These are phyloP conservation scores for Pythium rhizo-oryzae DNA, from an alignment of 352 stramenopile species.

Conservation along the genomic window DNA sequence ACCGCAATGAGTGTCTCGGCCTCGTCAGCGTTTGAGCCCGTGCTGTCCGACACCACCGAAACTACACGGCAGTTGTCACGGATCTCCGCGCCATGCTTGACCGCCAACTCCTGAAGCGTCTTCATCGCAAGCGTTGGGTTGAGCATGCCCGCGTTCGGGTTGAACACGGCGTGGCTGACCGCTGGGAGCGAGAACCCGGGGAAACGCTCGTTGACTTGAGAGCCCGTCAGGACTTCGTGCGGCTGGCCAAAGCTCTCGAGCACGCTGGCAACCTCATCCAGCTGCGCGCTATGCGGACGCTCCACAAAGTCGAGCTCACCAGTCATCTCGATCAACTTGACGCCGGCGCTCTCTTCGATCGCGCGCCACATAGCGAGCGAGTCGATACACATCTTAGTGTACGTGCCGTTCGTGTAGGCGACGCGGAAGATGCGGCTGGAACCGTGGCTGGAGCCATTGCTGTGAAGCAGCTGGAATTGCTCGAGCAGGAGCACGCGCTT, in stretches of 20 bases:
- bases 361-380: slow-evolving; percentile 60
- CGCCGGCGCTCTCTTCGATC: slow-evolving; percentile 41
- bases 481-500: slow-evolving; percentile 72
- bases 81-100: slow-evolving; percentile 38
- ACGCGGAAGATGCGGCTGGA: slow-evolving; percentile 81
- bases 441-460: slow-evolving; percentile 74
- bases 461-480: slow-evolving; percentile 67
- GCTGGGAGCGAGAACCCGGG: slow-evolving; percentile 50
- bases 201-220: slow-evolving; percentile 53
- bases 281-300: slow-evolving; percentile 18
- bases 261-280: slow-evolving; percentile 26
- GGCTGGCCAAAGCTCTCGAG: slow-evolving; percentile 12
- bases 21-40: slow-evolving; percentile 9
- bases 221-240: slow-evolving; percentile 45
- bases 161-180: slow-evolving; percentile 50
- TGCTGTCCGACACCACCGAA: slow-evolving; percentile 17
- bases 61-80: slow-evolving; percentile 35
- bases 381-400: slow-evolving; percentile 70
- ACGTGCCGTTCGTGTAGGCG: slow-evolving; percentile 70
- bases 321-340: slow-evolving; percentile 59
- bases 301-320: slow-evolving; percentile 59
- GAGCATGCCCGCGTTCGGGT: slow-evolving; percentile 47
- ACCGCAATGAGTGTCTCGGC: slow-evolving; percentile 30
- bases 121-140: slow-evolving; percentile 59
- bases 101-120: slow-evolving; percentile 48